A percentile compares a stretch with the other conserved stretches of the same genome.
These are phyloP conservation scores for Takakia lepidozioides DNA, from an alignment of 225 moss, liverwort and hornwort species.

Conservation along the genomic window DNA sequence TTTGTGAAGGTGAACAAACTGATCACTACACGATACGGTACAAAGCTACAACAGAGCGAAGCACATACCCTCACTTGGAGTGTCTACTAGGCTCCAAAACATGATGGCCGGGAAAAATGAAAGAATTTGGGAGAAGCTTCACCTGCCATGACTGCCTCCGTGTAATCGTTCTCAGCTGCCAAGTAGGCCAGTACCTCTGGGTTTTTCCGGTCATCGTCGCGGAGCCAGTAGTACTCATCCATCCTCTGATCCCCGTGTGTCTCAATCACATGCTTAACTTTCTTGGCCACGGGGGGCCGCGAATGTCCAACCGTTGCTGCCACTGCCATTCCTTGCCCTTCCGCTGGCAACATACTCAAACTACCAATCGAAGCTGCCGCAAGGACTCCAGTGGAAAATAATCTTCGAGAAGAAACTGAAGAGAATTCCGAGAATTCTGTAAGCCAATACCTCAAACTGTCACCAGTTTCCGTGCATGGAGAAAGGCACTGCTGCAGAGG, in stretches of 20 bases:
- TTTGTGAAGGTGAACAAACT: too few relatives aligned
- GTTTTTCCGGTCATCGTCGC: slow-evolving; percentile 70
- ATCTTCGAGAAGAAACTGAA: neutral
- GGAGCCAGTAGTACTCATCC: slow-evolving; percentile 82
- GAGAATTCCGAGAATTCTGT: neutral
- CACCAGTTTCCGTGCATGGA: neutral
- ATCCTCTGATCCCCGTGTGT: slow-evolving; percentile 56
- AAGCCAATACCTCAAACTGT: too few relatives aligned
- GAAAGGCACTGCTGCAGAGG: neutral
- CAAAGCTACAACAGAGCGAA: too few relatives aligned
- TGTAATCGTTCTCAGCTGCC: slow-evolving; percentile 78
- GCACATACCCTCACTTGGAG: too few relatives aligned
- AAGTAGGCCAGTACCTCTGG: slow-evolving; percentile 72
- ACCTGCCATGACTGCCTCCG: slow-evolving; percentile 76
- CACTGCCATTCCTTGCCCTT: neutral
- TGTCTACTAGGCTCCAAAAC: too few relatives aligned
- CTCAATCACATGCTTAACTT: slow-evolving; percentile 54
- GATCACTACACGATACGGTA: too few relatives aligned
- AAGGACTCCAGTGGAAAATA: neutral
- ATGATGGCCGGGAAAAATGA: too few relatives aligned
- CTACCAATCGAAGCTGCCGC: neutral
- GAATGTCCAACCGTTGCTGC: neutral
- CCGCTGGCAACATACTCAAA: neutral
- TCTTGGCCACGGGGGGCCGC: slow-evolving; percentile 45
- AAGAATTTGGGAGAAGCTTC: slow-evolving; percentile 6